A percentile compares a stretch with the other conserved stretches of the same genome.
Evolutionary conservation across 2,329 filamentous ascomycete genomes (phyloP).

Genomic region (Colletotrichum sp.): DNA sequence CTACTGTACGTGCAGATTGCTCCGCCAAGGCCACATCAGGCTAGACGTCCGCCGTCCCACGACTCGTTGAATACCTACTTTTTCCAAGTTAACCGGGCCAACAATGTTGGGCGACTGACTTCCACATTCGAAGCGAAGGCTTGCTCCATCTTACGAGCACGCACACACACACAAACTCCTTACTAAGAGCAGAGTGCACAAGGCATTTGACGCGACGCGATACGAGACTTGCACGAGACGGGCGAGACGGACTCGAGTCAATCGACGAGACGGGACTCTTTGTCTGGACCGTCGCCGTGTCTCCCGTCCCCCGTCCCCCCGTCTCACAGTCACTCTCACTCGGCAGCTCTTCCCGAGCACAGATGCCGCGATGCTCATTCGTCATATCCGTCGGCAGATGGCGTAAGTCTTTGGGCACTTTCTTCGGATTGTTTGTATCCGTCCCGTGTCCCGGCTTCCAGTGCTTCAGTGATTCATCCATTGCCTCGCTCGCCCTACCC

Average conservation of each 20-base stretch:
- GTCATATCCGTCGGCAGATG: neutral
- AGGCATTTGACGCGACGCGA: neutral
- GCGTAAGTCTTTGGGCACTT: neutral
- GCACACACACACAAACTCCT: neutral
- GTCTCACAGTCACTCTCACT: neutral
- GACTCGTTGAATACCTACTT: neutral
- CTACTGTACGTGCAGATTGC: neutral
- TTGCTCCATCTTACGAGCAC: neutral
- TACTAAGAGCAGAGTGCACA: neutral
- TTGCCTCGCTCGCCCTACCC: neutral
- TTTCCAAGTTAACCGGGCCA: neutral
- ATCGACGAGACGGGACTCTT: neutral
- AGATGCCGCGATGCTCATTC: neutral
- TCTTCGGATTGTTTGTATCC: neutral
- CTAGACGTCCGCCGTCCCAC: neutral
- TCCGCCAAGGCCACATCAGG: neutral
- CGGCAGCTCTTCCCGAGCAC: slow-evolving; percentile 8
- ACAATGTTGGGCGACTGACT: neutral
- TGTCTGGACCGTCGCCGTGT: neutral
- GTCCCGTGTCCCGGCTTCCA: neutral
- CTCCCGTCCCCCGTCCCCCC: neutral
- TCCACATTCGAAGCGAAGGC: neutral
- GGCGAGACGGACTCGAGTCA: neutral
- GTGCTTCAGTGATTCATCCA: neutral
- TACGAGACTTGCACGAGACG: neutral